A percentile compares a stretch with the other conserved stretches of the same genome.
These are phyloP conservation scores for Auxenochlorella pyrenoidosa DNA, from an alignment of 139 green algal species.

Conservation along the genomic window DNA sequence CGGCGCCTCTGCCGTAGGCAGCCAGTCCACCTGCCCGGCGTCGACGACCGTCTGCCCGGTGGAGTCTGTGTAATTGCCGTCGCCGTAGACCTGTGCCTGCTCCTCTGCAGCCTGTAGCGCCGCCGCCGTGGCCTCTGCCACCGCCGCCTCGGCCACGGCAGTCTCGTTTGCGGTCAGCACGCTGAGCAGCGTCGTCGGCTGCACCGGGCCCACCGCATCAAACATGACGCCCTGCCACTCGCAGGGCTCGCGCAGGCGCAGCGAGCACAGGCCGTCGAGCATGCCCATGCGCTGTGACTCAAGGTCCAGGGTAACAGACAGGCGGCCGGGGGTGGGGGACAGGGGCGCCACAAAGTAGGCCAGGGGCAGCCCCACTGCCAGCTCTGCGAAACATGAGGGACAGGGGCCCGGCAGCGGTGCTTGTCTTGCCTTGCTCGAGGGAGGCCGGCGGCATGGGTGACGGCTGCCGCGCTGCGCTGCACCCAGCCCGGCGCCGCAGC, in stretches of 20 bases:
- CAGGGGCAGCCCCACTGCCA: constrained; percentile 16
- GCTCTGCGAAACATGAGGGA: not conserved
- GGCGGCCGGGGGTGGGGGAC: constrained; percentile 10
- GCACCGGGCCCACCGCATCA: constrained; percentile 1
- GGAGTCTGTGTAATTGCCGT: constrained; percentile 15
- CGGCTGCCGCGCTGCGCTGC: too few species aligned
- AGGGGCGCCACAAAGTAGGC: constrained; percentile 26
- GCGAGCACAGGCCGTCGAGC: constrained; percentile 11
- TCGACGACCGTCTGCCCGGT: not conserved
- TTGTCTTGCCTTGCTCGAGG: too few species aligned
- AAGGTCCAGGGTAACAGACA: constrained; percentile 4
- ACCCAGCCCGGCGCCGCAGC: too few species aligned
- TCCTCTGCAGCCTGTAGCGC: not conserved
- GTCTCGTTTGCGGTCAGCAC: constrained; percentile 22
- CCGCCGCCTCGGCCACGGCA: not conserved
- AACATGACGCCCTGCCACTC: constrained; percentile 24
- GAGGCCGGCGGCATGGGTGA: too few species aligned
- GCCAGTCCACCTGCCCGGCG: not conserved
- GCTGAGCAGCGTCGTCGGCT: not conserved
- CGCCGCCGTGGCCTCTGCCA: not conserved
- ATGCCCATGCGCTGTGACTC: not conserved
- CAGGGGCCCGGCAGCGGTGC: too few species aligned
- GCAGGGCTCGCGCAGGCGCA: constrained; percentile 28
- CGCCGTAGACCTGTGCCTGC: not conserved
- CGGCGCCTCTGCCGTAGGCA: not conserved